These are phyloP conservation scores for Euphorbia peplus DNA, from an alignment of 345 rosid species.

Conservation along the genomic window DNA sequence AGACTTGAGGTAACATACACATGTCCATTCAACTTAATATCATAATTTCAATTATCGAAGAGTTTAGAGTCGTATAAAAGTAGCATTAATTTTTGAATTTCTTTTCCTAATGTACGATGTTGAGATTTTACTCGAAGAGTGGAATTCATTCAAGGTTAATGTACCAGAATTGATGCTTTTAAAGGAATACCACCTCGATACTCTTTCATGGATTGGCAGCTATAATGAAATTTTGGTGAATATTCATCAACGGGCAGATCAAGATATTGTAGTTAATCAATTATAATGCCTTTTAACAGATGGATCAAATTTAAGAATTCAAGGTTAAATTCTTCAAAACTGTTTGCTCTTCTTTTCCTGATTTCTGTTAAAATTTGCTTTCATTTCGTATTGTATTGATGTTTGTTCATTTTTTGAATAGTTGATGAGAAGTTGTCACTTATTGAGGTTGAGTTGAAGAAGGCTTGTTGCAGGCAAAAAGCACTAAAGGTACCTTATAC, in stretches of 20 bases:
- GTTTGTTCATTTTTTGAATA: slow-evolving; percentile 23
- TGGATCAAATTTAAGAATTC: slow-evolving; percentile 65
- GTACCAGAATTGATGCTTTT: slow-evolving; percentile 68
- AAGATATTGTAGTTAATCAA: slow-evolving; percentile 54
- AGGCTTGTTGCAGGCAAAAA: slow-evolving; percentile 77
- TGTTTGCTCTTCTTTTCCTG: slow-evolving; percentile 11
- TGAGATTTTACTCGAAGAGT: slow-evolving; percentile 56
- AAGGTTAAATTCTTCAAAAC: slow-evolving; percentile 42
- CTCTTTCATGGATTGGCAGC: slow-evolving; percentile 57
- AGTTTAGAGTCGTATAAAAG: too few species aligned
- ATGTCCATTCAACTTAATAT: slow-evolving; percentile 1
- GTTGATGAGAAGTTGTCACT: slow-evolving; percentile 61
- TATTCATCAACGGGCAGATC: slow-evolving; percentile 53
- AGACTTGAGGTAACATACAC: slow-evolving; percentile 46
- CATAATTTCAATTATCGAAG: slow-evolving; percentile 7
- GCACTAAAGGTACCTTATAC: slow-evolving; percentile 69
- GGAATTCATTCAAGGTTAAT: slow-evolving; percentile 42
- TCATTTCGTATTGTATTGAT: slow-evolving; percentile 10
- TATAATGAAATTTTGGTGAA: slow-evolving; percentile 46
- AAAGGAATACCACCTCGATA: slow-evolving; percentile 57
- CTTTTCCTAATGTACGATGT: slow-evolving; percentile 43
- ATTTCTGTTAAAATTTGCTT: slow-evolving; percentile 8
- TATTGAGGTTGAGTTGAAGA: slow-evolving; percentile 73
- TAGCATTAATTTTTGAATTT: slow-evolving; percentile 7
- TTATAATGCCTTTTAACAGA: slow-evolving; percentile 55